Evolutionary conservation across 2,329 filamentous ascomycete genomes (phyloP).

Genomic region (Aspergillus floridensis): DNA sequence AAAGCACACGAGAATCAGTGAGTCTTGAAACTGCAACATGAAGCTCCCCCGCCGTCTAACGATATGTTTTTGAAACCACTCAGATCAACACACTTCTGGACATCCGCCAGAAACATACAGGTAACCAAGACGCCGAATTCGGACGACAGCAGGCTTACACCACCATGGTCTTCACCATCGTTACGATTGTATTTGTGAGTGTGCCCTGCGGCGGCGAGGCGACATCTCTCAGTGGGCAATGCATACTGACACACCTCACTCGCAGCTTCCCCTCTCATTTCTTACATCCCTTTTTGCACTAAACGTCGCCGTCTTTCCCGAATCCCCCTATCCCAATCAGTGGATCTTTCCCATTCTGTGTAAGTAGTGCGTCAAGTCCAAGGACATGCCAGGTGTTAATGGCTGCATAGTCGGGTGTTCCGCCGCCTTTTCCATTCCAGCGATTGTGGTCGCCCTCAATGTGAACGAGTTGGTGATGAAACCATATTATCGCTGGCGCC

Average conservation of each 20-base stretch:
- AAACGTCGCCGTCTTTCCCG: constrained; percentile 15
- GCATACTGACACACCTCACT: not conserved
- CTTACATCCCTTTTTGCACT: constrained; percentile 15
- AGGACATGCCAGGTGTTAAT: no score
- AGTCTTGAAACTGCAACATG: not conserved
- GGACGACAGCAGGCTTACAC: constrained; percentile 15
- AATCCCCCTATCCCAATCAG: not conserved
- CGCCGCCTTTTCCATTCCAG: no score
- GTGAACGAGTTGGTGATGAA: no score
- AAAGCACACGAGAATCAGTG: not conserved
- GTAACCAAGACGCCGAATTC: constrained; percentile 14
- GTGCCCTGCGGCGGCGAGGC: not conserved
- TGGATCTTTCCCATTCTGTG: constrained; percentile 19
- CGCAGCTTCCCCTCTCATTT: constrained; percentile 16
- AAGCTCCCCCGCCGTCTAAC: no score
- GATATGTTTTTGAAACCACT: no score
- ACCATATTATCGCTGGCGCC: no score
- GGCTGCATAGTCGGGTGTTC: no score
- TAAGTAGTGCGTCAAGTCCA: not conserved
- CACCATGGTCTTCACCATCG: constrained; percentile 19
- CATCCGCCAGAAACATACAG: constrained; percentile 19
- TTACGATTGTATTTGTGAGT: constrained; percentile 18
- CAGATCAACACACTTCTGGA: constrained; percentile 8
- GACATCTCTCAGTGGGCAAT: not conserved
- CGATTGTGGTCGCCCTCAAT: no score